Conservation (phyloP, 805 yeast genomes). For the Candida germanica region DNA sequence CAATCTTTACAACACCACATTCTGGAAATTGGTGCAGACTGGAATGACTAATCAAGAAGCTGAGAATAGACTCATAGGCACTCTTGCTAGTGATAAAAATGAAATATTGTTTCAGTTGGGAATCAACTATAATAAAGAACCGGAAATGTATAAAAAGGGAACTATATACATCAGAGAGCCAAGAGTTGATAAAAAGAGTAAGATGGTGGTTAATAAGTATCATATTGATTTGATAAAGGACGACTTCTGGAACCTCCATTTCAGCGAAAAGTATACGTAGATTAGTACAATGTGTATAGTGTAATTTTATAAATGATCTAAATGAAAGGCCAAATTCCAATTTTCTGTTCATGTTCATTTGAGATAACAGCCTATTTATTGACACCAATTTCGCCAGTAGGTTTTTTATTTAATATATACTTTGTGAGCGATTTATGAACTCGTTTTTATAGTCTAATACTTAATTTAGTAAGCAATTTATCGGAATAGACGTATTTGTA, state of each 20-base stretch:
- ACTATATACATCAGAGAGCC: slow-evolving; percentile 55
- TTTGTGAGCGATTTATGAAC: too few relatives aligned
- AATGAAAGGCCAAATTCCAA: too few relatives aligned
- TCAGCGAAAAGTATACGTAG: background rate
- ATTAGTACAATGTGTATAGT: too few relatives aligned
- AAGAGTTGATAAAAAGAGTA: slow-evolving; percentile 45
- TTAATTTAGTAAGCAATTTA: too few relatives aligned
- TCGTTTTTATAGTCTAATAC: too few relatives aligned
- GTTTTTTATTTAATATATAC: too few relatives aligned
- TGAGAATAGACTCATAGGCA: slow-evolving; percentile 71
- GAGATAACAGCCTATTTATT: too few relatives aligned
- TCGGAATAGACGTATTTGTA: too few relatives aligned
- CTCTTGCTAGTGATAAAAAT: slow-evolving; percentile 80
- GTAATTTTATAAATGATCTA: too few relatives aligned
- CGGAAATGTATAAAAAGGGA: slow-evolving; percentile 86
- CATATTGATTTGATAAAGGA: slow-evolving; percentile 67
- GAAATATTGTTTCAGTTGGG: slow-evolving; percentile 83
- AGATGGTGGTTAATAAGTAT: slow-evolving; percentile 39
- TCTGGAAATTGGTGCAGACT: slow-evolving; percentile 77
- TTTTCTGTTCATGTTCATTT: too few relatives aligned
- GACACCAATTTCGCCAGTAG: too few relatives aligned
- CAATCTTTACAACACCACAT: slow-evolving; percentile 87
- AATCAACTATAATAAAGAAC: slow-evolving; percentile 87
- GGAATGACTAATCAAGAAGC: slow-evolving; percentile 76
- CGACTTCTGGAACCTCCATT: slow-evolving; percentile 51